Conservation (phyloP, 2,329 filamentous ascomycete genomes). For the Westerdykella sp. region DNA sequence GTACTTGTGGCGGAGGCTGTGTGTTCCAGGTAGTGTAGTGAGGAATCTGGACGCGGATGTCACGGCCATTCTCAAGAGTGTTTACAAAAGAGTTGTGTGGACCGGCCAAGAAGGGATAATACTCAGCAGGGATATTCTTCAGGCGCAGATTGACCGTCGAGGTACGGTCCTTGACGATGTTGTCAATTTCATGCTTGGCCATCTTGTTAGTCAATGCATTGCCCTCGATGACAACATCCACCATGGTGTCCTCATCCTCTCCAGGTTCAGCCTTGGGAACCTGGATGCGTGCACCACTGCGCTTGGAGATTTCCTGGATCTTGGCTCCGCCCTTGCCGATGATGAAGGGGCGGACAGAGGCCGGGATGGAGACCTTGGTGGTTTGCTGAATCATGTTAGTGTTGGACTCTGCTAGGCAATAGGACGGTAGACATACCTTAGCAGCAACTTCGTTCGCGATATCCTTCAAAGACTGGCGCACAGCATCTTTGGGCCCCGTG, state of each 20-base stretch:
- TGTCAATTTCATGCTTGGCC: conserved; percentile 75
- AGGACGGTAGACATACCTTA: conserved; percentile 53
- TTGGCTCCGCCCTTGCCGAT: conserved; percentile 88
- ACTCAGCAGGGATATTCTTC: conserved; percentile 79
- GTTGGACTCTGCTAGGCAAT: not conserved
- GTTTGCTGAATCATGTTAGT: conserved; percentile 47
- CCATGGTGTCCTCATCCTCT: conserved; percentile 68
- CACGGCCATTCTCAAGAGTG: conserved; percentile 64
- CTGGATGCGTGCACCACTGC: conserved; percentile 84
- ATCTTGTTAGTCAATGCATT: conserved; percentile 82
- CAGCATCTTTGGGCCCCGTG: conserved; percentile 73
- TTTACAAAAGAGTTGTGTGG: conserved; percentile 62
- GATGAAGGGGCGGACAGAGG: conserved; percentile 78
- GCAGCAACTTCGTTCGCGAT: conserved; percentile 80
- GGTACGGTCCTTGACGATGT: conserved; percentile 80
- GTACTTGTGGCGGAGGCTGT: conserved; percentile 60
- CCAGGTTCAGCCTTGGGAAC: conserved; percentile 78
- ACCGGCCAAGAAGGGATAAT: conserved; percentile 91
- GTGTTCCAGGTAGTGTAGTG: conserved; percentile 68
- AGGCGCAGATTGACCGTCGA: conserved; percentile 76
- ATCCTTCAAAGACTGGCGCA: conserved; percentile 83
- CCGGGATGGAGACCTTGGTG: conserved; percentile 72
- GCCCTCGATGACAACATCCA: conserved; percentile 85
- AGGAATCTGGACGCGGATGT: conserved; percentile 76
- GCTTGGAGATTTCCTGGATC: conserved; percentile 83